A percentile compares a stretch with the other conserved stretches of the same genome.
phyloP scores from a whole-genome alignment of 2,329 filamentous ascomycete genomes.

The Chaetomium sp. region DNA sequence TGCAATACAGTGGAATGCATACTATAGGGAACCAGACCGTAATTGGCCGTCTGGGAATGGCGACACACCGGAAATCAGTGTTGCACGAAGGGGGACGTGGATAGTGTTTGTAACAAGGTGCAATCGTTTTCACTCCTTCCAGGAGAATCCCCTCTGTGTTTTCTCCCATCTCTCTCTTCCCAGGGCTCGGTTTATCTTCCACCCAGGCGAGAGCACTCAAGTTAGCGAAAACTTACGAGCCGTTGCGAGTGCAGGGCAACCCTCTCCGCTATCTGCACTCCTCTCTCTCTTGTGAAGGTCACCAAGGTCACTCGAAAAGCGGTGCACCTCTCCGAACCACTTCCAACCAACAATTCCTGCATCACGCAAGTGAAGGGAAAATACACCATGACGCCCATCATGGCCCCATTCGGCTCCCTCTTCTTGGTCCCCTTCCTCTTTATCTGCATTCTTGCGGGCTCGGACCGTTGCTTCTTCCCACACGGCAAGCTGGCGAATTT shows the following conservation, averaged over 20 bases:
- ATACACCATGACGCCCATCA: neutral
- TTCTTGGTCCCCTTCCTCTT: slow-evolving; percentile 9
- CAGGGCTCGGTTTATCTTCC: neutral
- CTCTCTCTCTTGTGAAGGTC: neutral
- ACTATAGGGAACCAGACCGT: neutral
- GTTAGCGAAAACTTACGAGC: neutral
- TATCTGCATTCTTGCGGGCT: neutral
- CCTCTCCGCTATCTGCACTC: neutral
- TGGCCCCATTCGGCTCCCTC: neutral
- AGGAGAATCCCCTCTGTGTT: neutral
- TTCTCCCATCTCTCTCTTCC: neutral
- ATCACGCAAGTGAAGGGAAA: neutral
- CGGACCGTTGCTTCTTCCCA: slow-evolving; percentile 18
- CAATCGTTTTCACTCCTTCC: neutral
- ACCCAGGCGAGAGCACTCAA: neutral
- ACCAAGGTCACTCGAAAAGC: neutral
- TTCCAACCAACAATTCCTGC: neutral
- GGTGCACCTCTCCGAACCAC: neutral
- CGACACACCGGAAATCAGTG: slow-evolving; percentile 7
- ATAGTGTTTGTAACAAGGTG: neutral
- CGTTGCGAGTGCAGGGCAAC: neutral
- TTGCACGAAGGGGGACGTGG: slow-evolving; percentile 3
- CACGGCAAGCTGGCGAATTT: neutral
- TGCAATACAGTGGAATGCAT: neutral
- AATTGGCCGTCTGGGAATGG: neutral